Percentiles rank a stretch among this genome's conserved stretches.
These are phyloP conservation scores for Hondaea fermentalgiana DNA, from an alignment of 108 stramenopile species.

Conservation along the genomic window DNA sequence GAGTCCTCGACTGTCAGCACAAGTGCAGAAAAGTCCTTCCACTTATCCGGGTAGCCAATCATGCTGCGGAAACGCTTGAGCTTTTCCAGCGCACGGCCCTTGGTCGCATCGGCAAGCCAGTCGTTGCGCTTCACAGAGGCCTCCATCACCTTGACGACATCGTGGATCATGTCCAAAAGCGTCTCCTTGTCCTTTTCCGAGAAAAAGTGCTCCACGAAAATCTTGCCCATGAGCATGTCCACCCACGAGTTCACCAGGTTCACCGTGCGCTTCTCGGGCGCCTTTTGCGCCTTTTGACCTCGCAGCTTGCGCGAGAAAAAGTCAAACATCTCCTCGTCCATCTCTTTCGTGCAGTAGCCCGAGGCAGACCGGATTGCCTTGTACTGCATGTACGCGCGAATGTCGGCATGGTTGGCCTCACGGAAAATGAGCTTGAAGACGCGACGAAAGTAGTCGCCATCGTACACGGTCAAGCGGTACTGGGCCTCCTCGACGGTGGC, in stretches of 20 bases:
- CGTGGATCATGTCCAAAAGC: slow-evolving; percentile 61
- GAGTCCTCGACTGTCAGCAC: slow-evolving; percentile 33
- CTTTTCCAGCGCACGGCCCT: slow-evolving; percentile 60
- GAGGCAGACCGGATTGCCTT: slow-evolving; percentile 44
- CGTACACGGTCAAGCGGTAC: not conserved
- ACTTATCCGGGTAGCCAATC: slow-evolving; percentile 68
- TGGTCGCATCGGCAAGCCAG: slow-evolving; percentile 69
- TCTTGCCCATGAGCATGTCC: slow-evolving; percentile 66
- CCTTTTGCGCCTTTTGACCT: slow-evolving; percentile 62
- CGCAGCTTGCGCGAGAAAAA: slow-evolving; percentile 56
- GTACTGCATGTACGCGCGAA: slow-evolving; percentile 55
- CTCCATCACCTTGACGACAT: slow-evolving; percentile 62
- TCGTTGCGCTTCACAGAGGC: slow-evolving; percentile 68
- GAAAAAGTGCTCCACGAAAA: slow-evolving; percentile 66
- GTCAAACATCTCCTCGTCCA: slow-evolving; percentile 60
- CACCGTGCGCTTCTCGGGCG: slow-evolving; percentile 72
- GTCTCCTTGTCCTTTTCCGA: slow-evolving; percentile 53
- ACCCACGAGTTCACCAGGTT: slow-evolving; percentile 58
- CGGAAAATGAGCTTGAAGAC: slow-evolving; percentile 29
- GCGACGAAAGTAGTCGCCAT: slow-evolving; percentile 9
- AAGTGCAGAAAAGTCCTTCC: slow-evolving; percentile 60
- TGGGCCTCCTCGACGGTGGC: not conserved
- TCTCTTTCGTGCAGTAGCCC: slow-evolving; percentile 44
- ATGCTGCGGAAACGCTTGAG: slow-evolving; percentile 64
- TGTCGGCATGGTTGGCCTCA: slow-evolving; percentile 24